Evolutionary conservation across 805 yeast genomes (phyloP), one percentile per base, ranked within the genome.

Genomic region (Monosporozyma aquatica): DNA sequence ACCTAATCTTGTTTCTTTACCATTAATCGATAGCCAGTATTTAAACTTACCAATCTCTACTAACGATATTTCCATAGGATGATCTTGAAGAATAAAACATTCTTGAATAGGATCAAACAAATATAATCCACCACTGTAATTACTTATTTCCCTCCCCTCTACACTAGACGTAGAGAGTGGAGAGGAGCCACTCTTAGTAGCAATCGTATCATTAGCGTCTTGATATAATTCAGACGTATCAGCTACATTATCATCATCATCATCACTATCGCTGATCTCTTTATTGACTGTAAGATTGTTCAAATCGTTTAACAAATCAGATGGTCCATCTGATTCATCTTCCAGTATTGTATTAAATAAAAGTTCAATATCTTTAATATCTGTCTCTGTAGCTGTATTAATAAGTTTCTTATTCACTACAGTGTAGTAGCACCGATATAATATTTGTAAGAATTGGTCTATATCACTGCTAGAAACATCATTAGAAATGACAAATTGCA

Each of bases 361-460:
- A 13, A 48, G 43, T 5, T 73, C 70, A 51, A 85, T 82, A 51
- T 82, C 82, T 28, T 70, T 61, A 39, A 86, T 65, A 32, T 78
- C 79, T 5, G 59, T 61, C 9, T 64, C 62, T 1, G 71, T 55
- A 5, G 72, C 73, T 11, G 66, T 66, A 1, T 60, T 55, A 6
- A 81, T 70, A 4, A 78, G 65, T 47, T 65, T 72, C 48, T 71
- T 75, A 58, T 81, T 84, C 55, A 82, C 84, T 49, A 78, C 72
- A 58, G 87, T 95, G 56, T 75, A 90, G 51, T 80, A 76, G 54
- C 95, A 85, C 44, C 74, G 73, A 53, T 76, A 71, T 11, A 86
- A 68, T 1, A 78, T 68, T 21, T 66, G 57, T 65, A 81, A 73
- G 58, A 90, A 90, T 34, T 70, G 68, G 25, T 80, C 76, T 30